Evolutionary conservation across 2,329 filamentous ascomycete species (phyloP).

Genomic region (Lachnellula suecica): DNA sequence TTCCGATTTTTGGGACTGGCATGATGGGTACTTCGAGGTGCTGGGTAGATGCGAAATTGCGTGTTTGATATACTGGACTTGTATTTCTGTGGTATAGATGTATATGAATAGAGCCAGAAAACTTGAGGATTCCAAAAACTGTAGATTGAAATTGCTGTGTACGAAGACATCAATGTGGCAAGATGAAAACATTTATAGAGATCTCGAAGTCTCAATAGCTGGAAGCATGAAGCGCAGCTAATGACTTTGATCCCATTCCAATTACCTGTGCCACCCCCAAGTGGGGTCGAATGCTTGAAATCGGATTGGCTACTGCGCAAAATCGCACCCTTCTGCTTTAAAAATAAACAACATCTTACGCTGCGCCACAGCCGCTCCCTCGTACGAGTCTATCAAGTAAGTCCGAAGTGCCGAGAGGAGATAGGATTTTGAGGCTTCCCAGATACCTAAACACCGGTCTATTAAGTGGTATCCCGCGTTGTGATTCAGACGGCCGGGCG

Average conservation of each 20-base stretch:
- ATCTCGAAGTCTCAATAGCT: not conserved
- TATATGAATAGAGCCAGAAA: no score
- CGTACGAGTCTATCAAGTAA: no score
- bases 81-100: not conserved
- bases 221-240: not conserved
- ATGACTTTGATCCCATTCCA: not conserved
- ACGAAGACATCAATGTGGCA: no score
- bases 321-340: no score
- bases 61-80: not conserved
- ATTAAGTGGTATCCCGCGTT: no score
- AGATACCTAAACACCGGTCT: no score
- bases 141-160: not conserved
- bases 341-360: no score
- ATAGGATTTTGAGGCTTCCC: no score
- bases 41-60: not conserved
- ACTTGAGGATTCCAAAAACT: no score
- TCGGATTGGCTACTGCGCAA: not conserved
- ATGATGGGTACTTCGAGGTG: not conserved
- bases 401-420: no score
- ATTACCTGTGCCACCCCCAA: not conserved
- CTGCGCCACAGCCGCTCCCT: no score
- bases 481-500: no score
- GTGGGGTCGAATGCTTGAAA: not conserved
- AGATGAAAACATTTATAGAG: not conserved
- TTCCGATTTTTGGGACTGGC: slow-evolving; percentile 26